Base-by-base conservation (phyloP, 352 stramenopile genomes). In the Pythium vanterpoolii region DNA sequence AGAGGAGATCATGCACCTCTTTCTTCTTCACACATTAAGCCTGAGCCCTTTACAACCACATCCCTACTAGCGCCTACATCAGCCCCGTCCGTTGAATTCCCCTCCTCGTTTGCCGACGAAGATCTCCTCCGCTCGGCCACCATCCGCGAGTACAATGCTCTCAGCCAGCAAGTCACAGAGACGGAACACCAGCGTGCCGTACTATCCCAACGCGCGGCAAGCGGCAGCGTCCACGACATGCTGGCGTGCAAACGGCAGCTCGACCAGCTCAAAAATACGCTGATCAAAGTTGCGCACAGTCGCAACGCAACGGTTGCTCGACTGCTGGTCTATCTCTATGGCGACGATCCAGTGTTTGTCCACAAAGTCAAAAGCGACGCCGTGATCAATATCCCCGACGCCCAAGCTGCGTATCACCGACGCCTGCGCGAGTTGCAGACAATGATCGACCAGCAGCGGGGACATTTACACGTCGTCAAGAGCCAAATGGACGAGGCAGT, bases 401-500 rank as follows among this genome's bases (percentile, higher is more conserved):
- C 77, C 0, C 73, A 87, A 56, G 46, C 54, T 1, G 62, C 76
- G 13, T 77, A 71, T 34, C 83, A 93, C 47, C 69, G 69, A 1
- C 74, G 76, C 4, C 88, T 79, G 34, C 73, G 71, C 9, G 62
- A 62, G 10, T 19, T 83, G 0, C 71, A 89, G 46, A 67, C 69
- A 2, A 52, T 38, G 19, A 84, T 93, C 40, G 62, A 59, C 23
- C 54, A 66, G 1, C 78, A 78, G 18, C 47, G 71, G 23, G 42
- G 57, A 23, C 58, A 51, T 14, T 64, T 90, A 6, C 52, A 66
- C 5, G 58, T 28, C 38, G 64, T 76, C 43, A 76, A 87, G 49
- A 67, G 60, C 23, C 59, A 83, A 3, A 75, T 93, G 74, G 72
- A 86, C 31, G 74, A 88, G 9, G 53, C 80, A n/a, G 77, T 93